Evolutionary conservation across 176 grass and related monocot species (phyloP).

Genomic region (Ensete glaucum): DNA sequence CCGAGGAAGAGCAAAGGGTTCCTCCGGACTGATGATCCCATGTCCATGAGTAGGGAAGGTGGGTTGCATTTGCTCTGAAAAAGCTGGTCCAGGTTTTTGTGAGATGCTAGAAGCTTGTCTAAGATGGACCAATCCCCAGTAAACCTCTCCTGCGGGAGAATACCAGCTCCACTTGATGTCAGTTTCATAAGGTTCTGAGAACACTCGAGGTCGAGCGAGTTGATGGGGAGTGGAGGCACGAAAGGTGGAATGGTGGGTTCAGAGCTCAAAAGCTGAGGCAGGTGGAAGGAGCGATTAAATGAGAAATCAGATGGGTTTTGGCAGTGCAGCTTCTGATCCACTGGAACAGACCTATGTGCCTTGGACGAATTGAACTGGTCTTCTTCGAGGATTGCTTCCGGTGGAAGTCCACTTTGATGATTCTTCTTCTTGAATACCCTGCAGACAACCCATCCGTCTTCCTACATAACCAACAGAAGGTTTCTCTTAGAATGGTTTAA

Average conservation of each 20-base stretch:
- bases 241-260: neutral
- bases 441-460: conserved; percentile 23
- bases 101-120: conserved; percentile 14
- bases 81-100: conserved; percentile 12
- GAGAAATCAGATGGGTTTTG: neutral
- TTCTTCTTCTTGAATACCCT: conserved; percentile 24
- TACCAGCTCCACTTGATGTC: neutral
- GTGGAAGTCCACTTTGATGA: neutral
- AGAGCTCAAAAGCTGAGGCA: conserved; percentile 13
- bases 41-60: neutral
- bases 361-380: neutral
- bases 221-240: neutral
- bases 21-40: conserved; percentile 5
- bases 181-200: conserved; percentile 19
- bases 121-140: conserved; percentile 17
- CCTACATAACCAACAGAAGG: neutral
- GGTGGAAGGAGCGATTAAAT: neutral
- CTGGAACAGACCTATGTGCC: neutral
- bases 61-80: neutral
- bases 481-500: too few species aligned
- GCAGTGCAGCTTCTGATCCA: neutral
- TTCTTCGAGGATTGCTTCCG: neutral
- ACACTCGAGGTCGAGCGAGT: conserved; percentile 8
- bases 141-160: conserved; percentile 14
- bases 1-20: conserved; percentile 8